phyloP scores from a whole-genome alignment of 192 early-diverging fungal species.

The Umbelopsis isabellina region DNA sequence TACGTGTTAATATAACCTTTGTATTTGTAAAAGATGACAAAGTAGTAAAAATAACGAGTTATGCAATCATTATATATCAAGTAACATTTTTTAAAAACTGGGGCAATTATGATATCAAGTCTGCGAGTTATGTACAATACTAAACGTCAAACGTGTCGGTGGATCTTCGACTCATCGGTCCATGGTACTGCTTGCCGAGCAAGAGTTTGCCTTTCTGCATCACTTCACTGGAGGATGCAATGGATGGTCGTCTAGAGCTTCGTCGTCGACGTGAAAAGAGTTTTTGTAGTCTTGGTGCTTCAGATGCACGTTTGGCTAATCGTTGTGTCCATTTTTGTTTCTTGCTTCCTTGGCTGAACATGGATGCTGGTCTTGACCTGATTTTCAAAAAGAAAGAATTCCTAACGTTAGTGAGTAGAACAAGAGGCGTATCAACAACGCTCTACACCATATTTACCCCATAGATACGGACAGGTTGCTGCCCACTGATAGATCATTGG shows the following conservation, averaged over 20 bases:
- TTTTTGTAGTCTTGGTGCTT: background rate
- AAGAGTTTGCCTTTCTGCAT: conserved; percentile 12
- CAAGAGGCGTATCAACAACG: background rate
- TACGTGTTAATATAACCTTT: no score
- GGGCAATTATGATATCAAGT: no score
- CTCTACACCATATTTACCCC: background rate
- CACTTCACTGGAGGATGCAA: background rate
- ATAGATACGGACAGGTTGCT: background rate
- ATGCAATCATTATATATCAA: background rate
- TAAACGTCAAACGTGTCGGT: background rate
- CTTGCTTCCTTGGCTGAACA: background rate
- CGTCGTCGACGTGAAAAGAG: background rate
- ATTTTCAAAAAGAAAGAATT: background rate
- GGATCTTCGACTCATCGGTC: conserved; percentile 2
- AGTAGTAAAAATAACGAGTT: no score
- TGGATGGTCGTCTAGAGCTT: background rate
- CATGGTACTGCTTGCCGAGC: conserved; percentile 9
- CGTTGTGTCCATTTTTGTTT: conserved; percentile 15
- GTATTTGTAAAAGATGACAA: no score
- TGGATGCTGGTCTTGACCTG: conserved; percentile 9
- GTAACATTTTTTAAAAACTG: no score
- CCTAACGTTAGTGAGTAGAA: no score
- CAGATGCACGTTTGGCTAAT: background rate
- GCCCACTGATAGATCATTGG: background rate
- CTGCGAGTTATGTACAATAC: background rate